Evolutionary conservation across 139 green algal species (phyloP), one percentile per base, ranked within the genome.

Genomic region (Picochlorum sp.): DNA sequence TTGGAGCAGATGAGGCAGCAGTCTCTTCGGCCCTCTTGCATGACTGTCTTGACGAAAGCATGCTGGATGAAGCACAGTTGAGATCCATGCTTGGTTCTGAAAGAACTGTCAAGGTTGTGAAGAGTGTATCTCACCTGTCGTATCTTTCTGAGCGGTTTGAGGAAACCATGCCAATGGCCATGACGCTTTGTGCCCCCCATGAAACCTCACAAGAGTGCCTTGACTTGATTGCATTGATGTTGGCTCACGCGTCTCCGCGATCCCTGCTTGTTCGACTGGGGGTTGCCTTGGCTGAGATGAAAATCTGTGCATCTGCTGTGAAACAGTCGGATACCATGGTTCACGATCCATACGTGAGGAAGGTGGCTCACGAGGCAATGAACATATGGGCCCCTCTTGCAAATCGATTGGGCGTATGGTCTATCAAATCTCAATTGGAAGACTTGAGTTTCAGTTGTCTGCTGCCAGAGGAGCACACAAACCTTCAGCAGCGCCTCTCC

Each of bases 371-470:
- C 18, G 91, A 96, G 60, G 87, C 84, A 1, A 73, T 96, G 30
- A 80, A 88, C 26, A 72, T 96, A 2, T 95, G 87, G 62, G 81
- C 83, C 1, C 86, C 86, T 0, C 73, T 98, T 44, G 92, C 92
- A 23, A 93, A 92, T 67, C 83, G 91, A 10, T 75, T 98, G 16
- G 91, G 91, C 23, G 81, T 93, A 9, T 96, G 85, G 86, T 75
- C 54, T 49, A 61, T 95, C 28, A 97, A 98, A 66, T 82, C 88
- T 0, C 80, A 94, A 73, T 79, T 98, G 49, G 92, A 98, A 66
- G 91, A 97, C 69, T 63, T 90, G 9, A 80, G 75, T 24, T 97
- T 97, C 65, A 66, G 81, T 68, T 62, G 61, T 38, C 68, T 88
- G 44, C 68, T 82, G 55, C 70, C 86, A 1, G 64, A 72, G 23